Base-by-base conservation (phyloP, 768 basidiomycete genomes). In the Trametes sanguinea region DNA sequence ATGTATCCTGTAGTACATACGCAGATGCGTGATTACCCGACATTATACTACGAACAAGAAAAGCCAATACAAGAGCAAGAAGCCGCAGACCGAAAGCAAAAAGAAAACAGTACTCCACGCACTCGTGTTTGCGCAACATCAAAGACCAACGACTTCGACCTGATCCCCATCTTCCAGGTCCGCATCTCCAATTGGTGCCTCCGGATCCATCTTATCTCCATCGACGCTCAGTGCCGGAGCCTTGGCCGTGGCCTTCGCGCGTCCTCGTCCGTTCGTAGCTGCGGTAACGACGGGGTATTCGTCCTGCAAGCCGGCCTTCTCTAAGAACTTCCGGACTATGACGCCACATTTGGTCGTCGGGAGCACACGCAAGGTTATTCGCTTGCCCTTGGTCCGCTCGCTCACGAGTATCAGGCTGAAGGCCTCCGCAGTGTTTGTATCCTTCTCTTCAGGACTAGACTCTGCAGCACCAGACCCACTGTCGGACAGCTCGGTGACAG, bases 131-230 rank as follows among this genome's bases (percentile, higher is more conserved):
- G 17, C 27, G 22, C 50, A 60, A 54, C 29, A 48, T 73, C 64
- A 81, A 35, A 90, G 66, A 14, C 85, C 90, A 61, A 85, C 80
- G 40, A 93, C 83, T 60, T 94, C 91, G 17, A 93, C 83, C 76
- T 86, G 71, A 72, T 94, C 91, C 0, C 90, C 91, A 64, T 94
- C 90, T 65, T 92, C 91, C 62, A 92, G 66, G 61, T 89, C 90
- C 17, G 82, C 81, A 13, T 84, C 83, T 10, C 86, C 81, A 59
- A 94, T 91, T 62, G 81, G 81, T 6, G 77, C 73, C 22, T 81
- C 76, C 39, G 84, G 77, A n/a, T 78, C 77, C 78, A 90, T 80
- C 69, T 78, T 85, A 43, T 91, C 89, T 6, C 91, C 91, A 67
- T 94, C 91, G 27, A 93, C 75, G 66, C 77, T 78, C 40, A 92